Evolutionary conservation across 177 flowering plant species (phyloP).

Genomic region (Vitis hybrid): DNA sequence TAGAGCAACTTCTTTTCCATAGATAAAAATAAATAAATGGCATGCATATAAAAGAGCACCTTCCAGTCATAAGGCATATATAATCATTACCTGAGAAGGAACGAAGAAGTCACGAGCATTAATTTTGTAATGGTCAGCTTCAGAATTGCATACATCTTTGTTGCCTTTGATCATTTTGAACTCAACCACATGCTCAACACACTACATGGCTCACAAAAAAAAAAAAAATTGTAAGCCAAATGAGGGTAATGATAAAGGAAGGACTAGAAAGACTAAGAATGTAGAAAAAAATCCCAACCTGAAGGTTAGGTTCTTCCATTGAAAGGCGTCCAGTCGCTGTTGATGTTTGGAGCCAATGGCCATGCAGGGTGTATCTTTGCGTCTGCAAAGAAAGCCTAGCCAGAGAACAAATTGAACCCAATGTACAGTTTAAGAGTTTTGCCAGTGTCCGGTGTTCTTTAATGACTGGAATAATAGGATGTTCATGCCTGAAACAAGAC

Average conservation of each 20-base stretch:
- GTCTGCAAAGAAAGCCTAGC: slow-evolving; percentile 65
- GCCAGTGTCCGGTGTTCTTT: slow-evolving; percentile 89
- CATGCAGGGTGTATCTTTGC: slow-evolving; percentile 79
- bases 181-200: slow-evolving; percentile 84
- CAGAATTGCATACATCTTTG: slow-evolving; percentile 28
- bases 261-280: neutral
- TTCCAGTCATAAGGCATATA: neutral
- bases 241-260: neutral
- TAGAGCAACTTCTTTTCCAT: neutral
- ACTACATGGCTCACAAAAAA: slow-evolving; percentile 36
- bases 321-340: slow-evolving; percentile 97
- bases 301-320: slow-evolving; percentile 99
- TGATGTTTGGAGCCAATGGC: slow-evolving; percentile 98
- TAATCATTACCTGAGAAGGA: slow-evolving; percentile 76
- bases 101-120: slow-evolving; percentile 88
- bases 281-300: slow-evolving; percentile 46
- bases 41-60: neutral
- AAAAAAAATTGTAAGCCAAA: neutral
- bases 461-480: slow-evolving; percentile 82
- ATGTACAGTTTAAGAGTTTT: slow-evolving; percentile 83
- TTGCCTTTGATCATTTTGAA: slow-evolving; percentile 44
- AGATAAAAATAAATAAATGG: neutral
- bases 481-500: slow-evolving; percentile 70
- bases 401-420: slow-evolving; percentile 87
- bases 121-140: slow-evolving; percentile 39